Conservation (phyloP, 768 basidiomycete species). For the Leucosporidium creatinivorum region DNA sequence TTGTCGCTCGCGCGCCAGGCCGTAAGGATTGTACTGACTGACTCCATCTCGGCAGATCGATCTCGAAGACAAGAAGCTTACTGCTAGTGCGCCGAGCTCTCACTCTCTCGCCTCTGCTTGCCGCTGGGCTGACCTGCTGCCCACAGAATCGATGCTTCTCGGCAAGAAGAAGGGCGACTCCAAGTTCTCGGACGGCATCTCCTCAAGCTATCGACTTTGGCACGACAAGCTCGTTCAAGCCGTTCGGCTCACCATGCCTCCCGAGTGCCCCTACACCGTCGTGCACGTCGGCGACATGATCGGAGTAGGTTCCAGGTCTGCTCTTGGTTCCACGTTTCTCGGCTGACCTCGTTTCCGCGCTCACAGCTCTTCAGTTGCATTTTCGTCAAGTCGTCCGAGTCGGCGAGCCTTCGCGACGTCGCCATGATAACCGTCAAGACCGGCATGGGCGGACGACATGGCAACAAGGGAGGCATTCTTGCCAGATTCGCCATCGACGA, state of each 20-base stretch:
- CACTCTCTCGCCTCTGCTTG: not conserved
- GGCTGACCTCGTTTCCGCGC: not conserved
- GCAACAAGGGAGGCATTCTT: slow-evolving; percentile 65
- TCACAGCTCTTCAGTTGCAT: slow-evolving; percentile 56
- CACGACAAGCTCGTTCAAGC: slow-evolving; percentile 67
- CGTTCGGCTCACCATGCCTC: slow-evolving; percentile 65
- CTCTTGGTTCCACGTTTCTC: not conserved
- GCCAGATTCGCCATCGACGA: slow-evolving; percentile 61
- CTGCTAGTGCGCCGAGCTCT: slow-evolving; percentile 52
- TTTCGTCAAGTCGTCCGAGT: slow-evolving; percentile 57
- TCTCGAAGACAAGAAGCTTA: slow-evolving; percentile 83
- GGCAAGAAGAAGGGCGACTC: slow-evolving; percentile 61
- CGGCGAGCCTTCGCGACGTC: slow-evolving; percentile 47
- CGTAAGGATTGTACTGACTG: too few species aligned
- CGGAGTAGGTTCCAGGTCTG: slow-evolving; percentile 45
- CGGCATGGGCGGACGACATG: slow-evolving; percentile 86
- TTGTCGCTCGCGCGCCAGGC: not conserved
- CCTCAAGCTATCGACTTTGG: slow-evolving; percentile 81
- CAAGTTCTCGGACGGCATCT: slow-evolving; percentile 69
- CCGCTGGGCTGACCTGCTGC: not conserved
- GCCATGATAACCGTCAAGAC: slow-evolving; percentile 78
- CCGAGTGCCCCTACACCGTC: slow-evolving; percentile 67
- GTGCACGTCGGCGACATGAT: slow-evolving; percentile 82
- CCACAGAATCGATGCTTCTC: slow-evolving; percentile 67
- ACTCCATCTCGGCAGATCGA: slow-evolving; percentile 53